phyloP scores from a whole-genome alignment of 2,329 filamentous ascomycete species.

The Alternaria postmessia region DNA sequence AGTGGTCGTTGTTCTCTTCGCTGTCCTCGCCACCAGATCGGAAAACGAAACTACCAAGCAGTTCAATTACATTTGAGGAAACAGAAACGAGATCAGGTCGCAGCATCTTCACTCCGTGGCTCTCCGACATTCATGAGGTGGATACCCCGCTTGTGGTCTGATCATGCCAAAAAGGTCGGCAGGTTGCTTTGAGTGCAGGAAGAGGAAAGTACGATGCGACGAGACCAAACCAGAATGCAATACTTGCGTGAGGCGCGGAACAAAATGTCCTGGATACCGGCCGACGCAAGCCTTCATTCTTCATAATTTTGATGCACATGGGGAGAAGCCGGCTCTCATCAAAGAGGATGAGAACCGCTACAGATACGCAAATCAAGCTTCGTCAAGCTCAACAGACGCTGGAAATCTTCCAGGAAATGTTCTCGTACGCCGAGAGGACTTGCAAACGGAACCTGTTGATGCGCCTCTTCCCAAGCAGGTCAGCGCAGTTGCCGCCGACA shows the following conservation, averaged over 20 bases:
- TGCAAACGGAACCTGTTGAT: conserved; percentile 24
- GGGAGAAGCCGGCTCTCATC: conserved; percentile 41
- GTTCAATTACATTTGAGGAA: neutral
- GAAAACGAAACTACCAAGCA: conserved; percentile 7
- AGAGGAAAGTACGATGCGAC: conserved; percentile 50
- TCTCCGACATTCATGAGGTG: conserved; percentile 9
- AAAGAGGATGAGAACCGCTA: conserved; percentile 48
- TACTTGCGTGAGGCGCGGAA: conserved; percentile 44
- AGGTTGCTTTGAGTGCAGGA: conserved; percentile 50
- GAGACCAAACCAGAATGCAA: conserved; percentile 48
- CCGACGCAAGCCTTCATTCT: conserved; percentile 47
- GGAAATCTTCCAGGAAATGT: conserved; percentile 8
- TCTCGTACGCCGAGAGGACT: conserved; percentile 21
- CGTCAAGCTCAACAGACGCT: conserved; percentile 12
- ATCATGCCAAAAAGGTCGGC: conserved; percentile 49
- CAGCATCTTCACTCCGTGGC: neutral
- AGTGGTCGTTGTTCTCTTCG: conserved; percentile 7
- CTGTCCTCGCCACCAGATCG: conserved; percentile 4
- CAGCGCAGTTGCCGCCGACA: conserved; percentile 46
- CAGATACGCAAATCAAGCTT: conserved; percentile 38
- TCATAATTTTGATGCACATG: conserved; percentile 43
- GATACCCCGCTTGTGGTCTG: conserved; percentile 14
- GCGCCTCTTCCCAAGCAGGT: conserved; percentile 40
- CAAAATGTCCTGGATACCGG: conserved; percentile 48
- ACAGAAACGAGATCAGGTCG: neutral